A percentile compares a stretch with the other conserved stretches of the same genome.
These are phyloP conservation scores for Beta macrorhiza DNA, from an alignment of 179 eudicot genomes.

Conservation along the genomic window DNA sequence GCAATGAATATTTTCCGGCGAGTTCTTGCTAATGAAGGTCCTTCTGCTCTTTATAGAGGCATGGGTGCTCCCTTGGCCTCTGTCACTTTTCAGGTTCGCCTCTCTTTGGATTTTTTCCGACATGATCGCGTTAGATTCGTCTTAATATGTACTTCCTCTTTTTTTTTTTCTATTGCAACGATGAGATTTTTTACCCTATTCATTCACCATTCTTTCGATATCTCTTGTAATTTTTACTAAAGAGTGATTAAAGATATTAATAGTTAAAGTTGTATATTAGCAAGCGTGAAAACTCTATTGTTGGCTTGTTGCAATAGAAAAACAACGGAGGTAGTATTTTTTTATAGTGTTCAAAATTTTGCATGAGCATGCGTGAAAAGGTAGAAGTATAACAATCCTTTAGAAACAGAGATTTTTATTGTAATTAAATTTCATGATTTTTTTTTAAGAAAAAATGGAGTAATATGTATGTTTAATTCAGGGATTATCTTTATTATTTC, in stretches of 20 bases:
- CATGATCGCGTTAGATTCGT: not conserved
- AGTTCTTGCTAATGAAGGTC: constrained; percentile 55
- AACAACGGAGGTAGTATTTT: no score
- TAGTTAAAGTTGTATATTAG: no score
- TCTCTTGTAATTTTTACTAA: no score
- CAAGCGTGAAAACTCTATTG: no score
- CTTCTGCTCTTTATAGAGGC: constrained; percentile 66
- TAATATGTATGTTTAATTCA: not conserved
- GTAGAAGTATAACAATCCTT: no score
- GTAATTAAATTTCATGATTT: not conserved
- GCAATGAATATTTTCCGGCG: constrained; percentile 55
- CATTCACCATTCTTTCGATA: no score
- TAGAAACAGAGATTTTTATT: not conserved
- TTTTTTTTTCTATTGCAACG: no score
- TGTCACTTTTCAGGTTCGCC: constrained; percentile 75
- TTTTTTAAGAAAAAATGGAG: not conserved
- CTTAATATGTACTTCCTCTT: not conserved
- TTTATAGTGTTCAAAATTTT: no score
- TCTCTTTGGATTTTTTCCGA: not conserved
- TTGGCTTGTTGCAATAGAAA: no score
- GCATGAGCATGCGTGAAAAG: no score
- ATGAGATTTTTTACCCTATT: no score
- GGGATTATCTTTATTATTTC: not conserved
- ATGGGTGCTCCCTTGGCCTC: constrained; percentile 89
- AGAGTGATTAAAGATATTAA: no score